phyloP scores from a whole-genome alignment of 352 stramenopile genomes.

The Phytopythium cucurbitacearum region DNA sequence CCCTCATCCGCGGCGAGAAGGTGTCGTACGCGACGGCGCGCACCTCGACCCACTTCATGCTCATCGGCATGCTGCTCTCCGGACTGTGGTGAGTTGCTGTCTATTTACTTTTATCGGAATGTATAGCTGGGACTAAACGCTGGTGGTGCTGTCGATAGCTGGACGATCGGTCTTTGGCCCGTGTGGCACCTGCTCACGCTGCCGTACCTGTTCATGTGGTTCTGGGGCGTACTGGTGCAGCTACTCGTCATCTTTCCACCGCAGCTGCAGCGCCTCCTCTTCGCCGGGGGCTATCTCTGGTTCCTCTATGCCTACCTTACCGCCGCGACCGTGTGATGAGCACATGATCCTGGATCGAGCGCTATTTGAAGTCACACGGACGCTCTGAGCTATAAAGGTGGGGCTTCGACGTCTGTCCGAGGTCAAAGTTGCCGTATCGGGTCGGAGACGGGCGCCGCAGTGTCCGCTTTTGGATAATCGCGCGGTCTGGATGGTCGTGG shows the following conservation, averaged over 20 bases:
- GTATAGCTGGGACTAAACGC: background rate
- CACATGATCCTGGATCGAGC: background rate
- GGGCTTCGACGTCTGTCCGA: too few species aligned
- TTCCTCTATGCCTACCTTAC: constrained; percentile 72
- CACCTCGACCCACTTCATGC: constrained; percentile 65
- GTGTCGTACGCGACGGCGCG: constrained; percentile 59
- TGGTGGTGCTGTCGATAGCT: constrained; percentile 21
- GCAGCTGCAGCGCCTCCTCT: constrained; percentile 55
- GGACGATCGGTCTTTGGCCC: constrained; percentile 69
- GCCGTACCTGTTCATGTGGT: constrained; percentile 80
- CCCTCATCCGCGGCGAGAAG: constrained; percentile 47
- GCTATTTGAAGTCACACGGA: background rate
- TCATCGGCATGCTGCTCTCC: constrained; percentile 49
- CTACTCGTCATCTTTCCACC: constrained; percentile 58
- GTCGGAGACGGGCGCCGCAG: too few species aligned
- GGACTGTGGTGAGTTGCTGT: constrained; percentile 35
- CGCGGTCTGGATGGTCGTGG: too few species aligned
- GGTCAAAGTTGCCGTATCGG: background rate
- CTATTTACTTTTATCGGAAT: background rate
- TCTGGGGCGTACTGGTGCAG: constrained; percentile 75
- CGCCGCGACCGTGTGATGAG: background rate
- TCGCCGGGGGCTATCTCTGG: constrained; percentile 54
- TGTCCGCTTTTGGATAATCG: too few species aligned
- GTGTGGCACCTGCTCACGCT: constrained; percentile 73
- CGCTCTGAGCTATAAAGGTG: background rate